phyloP scores from a whole-genome alignment of 495 filamentous ascomycete species.

The Pseudomonodictys pantanalensis region DNA sequence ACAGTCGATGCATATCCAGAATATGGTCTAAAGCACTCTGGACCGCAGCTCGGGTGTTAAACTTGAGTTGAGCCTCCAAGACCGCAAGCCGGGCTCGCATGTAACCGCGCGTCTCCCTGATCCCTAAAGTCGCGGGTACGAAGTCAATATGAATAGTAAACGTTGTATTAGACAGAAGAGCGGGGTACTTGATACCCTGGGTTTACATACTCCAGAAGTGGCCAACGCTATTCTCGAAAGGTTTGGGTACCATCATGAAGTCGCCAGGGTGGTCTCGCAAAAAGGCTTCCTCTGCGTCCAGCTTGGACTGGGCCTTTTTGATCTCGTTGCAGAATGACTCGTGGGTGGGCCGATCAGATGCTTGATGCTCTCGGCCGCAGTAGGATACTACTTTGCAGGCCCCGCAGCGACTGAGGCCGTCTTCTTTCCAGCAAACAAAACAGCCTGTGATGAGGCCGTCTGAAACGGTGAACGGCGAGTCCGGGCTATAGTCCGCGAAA shows the following conservation, averaged over 20 bases:
- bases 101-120: slow-evolving; percentile 22
- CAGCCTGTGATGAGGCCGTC: neutral
- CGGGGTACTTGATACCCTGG: slow-evolving; percentile 34
- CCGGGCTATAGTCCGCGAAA: no score
- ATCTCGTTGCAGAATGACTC: slow-evolving; percentile 46
- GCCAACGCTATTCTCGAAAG: slow-evolving; percentile 42
- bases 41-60: slow-evolving; percentile 43
- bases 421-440: slow-evolving; percentile 19
- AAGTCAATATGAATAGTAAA: no score
- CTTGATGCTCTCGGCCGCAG: slow-evolving; percentile 49
- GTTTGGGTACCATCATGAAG: slow-evolving; percentile 35
- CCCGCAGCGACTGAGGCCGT: slow-evolving; percentile 39
- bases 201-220: slow-evolving; percentile 44
- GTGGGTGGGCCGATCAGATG: slow-evolving; percentile 42
- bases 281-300: slow-evolving; percentile 36
- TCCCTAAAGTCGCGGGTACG: no score
- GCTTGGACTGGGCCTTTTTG: slow-evolving; percentile 23
- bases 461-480: neutral
- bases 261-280: slow-evolving; percentile 38
- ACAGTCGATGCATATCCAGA: slow-evolving; percentile 44
- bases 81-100: neutral
- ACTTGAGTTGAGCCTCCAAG: neutral
- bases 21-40: slow-evolving; percentile 40
- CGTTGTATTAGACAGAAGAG: no score
- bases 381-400: slow-evolving; percentile 49